A percentile compares a stretch with the other conserved stretches of the same genome.
Evolutionary conservation across 805 yeast species (phyloP).

Genomic region (Wickerhamiella kazuoi): DNA sequence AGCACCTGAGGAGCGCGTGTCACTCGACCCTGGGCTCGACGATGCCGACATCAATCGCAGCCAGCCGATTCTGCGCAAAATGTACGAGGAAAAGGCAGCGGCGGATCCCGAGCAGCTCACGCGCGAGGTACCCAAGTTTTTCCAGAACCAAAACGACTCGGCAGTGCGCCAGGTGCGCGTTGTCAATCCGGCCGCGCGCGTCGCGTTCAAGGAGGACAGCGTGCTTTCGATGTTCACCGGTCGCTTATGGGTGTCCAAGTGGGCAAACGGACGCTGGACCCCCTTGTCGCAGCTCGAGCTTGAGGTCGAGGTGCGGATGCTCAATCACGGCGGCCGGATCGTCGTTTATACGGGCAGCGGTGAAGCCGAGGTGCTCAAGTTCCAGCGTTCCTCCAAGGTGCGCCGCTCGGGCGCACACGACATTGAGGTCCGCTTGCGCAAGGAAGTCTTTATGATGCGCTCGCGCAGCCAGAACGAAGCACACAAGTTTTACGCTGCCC

Average conservation of each 20-base stretch:
- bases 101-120: background rate
- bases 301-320: constrained; percentile 9
- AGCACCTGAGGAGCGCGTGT: background rate
- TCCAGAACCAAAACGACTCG: background rate
- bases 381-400: constrained; percentile 9
- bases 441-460: constrained; percentile 16
- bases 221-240: constrained; percentile 7
- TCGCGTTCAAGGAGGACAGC: background rate
- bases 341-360: constrained; percentile 1
- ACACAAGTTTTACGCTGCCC: constrained; percentile 9
- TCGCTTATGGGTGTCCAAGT: constrained; percentile 14
- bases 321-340: constrained; percentile 3
- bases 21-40: constrained; percentile 7
- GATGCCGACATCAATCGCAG: constrained; percentile 1
- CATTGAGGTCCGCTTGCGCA: constrained; percentile 11
- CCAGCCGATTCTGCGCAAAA: constrained; percentile 6
- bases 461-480: constrained; percentile 12
- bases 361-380: constrained; percentile 3
- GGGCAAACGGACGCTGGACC: constrained; percentile 13
- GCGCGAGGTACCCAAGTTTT: background rate
- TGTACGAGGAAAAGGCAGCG: constrained; percentile 3
- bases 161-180: background rate
- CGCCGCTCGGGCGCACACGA: constrained; percentile 13
- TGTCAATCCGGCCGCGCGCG: background rate
- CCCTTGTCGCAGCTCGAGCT: constrained; percentile 16